phyloP scores from a whole-genome alignment of 805 yeast species.

The Kazachstania psychrophila region DNA sequence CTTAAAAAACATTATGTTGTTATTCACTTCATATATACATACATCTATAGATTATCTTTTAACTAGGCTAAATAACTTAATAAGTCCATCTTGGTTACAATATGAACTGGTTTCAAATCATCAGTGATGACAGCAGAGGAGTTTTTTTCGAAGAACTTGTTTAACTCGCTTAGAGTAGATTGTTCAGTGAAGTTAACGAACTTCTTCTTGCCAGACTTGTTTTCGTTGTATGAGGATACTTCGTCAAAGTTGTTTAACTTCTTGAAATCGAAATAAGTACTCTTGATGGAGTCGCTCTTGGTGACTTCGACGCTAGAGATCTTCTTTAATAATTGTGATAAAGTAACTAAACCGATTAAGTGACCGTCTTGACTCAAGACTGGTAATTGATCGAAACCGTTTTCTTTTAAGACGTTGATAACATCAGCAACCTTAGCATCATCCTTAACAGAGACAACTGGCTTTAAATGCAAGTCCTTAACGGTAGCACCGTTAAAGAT shows the following conservation, averaged over 20 bases:
- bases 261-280: slow-evolving; percentile 59
- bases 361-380: slow-evolving; percentile 51
- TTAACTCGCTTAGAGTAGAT: slow-evolving; percentile 59
- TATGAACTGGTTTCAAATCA: slow-evolving; percentile 64
- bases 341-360: slow-evolving; percentile 66
- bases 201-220: slow-evolving; percentile 54
- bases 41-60: too few relatives aligned
- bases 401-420: slow-evolving; percentile 57
- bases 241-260: slow-evolving; percentile 50
- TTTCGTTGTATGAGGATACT: slow-evolving; percentile 53
- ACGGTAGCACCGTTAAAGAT: slow-evolving; percentile 50
- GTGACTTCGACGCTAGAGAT: slow-evolving; percentile 54
- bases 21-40: too few relatives aligned
- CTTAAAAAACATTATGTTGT: too few relatives aligned
- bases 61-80: slow-evolving; percentile 39
- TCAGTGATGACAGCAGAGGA: slow-evolving; percentile 80
- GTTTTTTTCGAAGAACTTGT: slow-evolving; percentile 73
- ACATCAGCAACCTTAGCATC: slow-evolving; percentile 54
- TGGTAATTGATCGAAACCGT: slow-evolving; percentile 81
- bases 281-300: slow-evolving; percentile 42
- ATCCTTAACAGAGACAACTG: slow-evolving; percentile 65
- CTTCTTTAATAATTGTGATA: slow-evolving; percentile 60
- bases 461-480: slow-evolving; percentile 61
- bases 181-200: slow-evolving; percentile 57
- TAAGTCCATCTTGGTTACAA: slow-evolving; percentile 81